A percentile compares a stretch with the other conserved stretches of the same genome.
These are phyloP conservation scores for Tillandsia fasciculata DNA, from an alignment of 176 grass and related monocot genomes.

Conservation along the genomic window DNA sequence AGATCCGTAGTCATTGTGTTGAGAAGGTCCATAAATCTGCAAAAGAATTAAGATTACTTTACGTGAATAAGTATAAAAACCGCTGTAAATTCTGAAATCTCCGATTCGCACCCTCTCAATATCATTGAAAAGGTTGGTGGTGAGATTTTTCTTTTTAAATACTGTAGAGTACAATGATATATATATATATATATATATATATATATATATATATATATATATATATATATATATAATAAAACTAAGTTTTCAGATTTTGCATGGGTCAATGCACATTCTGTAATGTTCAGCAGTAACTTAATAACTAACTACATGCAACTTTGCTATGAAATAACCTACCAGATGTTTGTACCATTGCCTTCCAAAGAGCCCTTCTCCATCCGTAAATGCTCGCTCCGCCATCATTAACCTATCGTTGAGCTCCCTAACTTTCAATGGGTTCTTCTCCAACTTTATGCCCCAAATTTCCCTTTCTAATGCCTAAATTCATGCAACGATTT, in stretches of 20 bases:
- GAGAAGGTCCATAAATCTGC: constrained; percentile 58
- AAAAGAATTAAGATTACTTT: not conserved
- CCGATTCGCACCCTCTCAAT: too few species aligned
- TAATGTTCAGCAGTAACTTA: not conserved
- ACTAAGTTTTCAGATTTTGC: not conserved
- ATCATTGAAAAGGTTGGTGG: too few species aligned
- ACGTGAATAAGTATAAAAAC: not conserved
- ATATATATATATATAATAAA: not conserved
- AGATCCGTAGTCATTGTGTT: constrained; percentile 58
- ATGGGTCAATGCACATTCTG: too few species aligned
- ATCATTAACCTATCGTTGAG: constrained; percentile 73
- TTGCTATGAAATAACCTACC: constrained; percentile 22
- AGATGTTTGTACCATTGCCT: constrained; percentile 85
- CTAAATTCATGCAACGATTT: constrained; percentile 19
- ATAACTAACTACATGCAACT: not conserved
- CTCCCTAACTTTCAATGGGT: constrained; percentile 47
- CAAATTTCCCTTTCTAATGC: constrained; percentile 28
- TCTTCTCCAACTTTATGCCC: constrained; percentile 35
- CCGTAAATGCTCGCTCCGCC: constrained; percentile 75
- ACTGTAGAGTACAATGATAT: not conserved
- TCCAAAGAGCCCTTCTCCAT: constrained; percentile 45
- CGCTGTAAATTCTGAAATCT: not conserved
- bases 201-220: not conserved
- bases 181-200: constrained; percentile 1
- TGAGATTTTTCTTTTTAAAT: too few species aligned